Base-by-base conservation (phyloP, 495 filamentous ascomycete genomes). In the Neurospora sp. region DNA sequence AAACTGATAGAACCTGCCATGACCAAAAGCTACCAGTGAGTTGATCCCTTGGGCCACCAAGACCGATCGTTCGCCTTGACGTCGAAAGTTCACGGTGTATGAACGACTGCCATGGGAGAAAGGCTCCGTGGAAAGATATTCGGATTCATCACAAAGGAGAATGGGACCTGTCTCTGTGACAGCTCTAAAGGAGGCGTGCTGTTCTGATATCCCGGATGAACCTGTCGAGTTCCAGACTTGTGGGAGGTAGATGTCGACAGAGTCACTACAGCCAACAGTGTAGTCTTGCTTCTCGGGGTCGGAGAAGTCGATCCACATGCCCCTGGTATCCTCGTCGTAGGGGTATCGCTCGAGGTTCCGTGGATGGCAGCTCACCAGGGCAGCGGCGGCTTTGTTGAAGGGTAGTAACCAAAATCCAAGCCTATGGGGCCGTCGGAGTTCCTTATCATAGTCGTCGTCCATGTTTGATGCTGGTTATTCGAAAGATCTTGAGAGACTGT, bases 31-130 rank as follows among this genome's bases (percentile, higher is more conserved):
- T n/a, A 81, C 72, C 40, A 73, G 72, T 16, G 75, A 40, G 71
- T 81, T 81, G 68, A 80, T 79, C 2, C 78, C 77, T 1, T 65
- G 70, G 0, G 77, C 78, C 44, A 81, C 75, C 7, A 82, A 41
- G 17, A 82, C 76, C 6, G 78, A 78, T 16, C 61, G 76, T 65
- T 37, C 27, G 31, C 6, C 53, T 3, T 35, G 0, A 0, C 1
- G 12, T 37, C 53, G 53, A 4, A 80, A 78, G 42, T 74, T 74
- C 35, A 80, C 70, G 0, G 75, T 76, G 35, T 70, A 71, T 17
- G 53, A 65, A 16, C 7, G 53, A 14, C 27, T 65, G 45, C 69
- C 42, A 35, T 68, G 65, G 9, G 71, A 61, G 20, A 75, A 75
- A 8, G 75, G 74, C 41, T 80, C 74, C 16, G 79, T 78, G 31